Conservation (phyloP, 306 rosid species). For the Cucurbita maxima region DNA sequence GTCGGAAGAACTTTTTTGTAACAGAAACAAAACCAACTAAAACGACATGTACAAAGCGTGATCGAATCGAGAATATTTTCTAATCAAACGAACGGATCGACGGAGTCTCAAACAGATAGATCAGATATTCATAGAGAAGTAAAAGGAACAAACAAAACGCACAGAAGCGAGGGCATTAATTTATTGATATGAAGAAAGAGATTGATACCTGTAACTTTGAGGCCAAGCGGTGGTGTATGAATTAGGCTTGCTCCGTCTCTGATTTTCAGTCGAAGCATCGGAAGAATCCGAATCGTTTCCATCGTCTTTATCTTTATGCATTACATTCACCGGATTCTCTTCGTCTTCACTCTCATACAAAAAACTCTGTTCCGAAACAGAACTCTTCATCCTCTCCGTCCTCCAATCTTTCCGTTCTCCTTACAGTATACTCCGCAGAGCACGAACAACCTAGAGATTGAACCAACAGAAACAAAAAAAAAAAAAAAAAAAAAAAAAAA, state of each 20-base stretch:
- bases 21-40: not conserved
- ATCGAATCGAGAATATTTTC: not conserved
- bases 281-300: conserved; percentile 77
- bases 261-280: conserved; percentile 37
- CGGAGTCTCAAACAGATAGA: not conserved
- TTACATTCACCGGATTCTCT: conserved; percentile 45
- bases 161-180: too few species aligned
- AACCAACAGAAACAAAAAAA: not conserved
- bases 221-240: conserved; percentile 79
- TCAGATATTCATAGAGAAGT: too few species aligned
- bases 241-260: conserved; percentile 39
- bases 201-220: conserved; percentile 74
- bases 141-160: too few species aligned
- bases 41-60: not conserved
- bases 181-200: not conserved
- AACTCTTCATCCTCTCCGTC: conserved; percentile 8
- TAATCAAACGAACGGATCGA: not conserved
- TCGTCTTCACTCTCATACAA: conserved; percentile 52
- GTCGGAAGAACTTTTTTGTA: not conserved
- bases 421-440: not conserved
- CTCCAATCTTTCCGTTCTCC: not conserved
- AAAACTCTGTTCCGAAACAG: conserved; percentile 59
- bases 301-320: conserved; percentile 34
- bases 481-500: not conserved
- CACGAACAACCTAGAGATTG: not conserved